Evolutionary conservation across 768 basidiomycete species (phyloP).

Genomic region (Lyophyllum semitale): DNA sequence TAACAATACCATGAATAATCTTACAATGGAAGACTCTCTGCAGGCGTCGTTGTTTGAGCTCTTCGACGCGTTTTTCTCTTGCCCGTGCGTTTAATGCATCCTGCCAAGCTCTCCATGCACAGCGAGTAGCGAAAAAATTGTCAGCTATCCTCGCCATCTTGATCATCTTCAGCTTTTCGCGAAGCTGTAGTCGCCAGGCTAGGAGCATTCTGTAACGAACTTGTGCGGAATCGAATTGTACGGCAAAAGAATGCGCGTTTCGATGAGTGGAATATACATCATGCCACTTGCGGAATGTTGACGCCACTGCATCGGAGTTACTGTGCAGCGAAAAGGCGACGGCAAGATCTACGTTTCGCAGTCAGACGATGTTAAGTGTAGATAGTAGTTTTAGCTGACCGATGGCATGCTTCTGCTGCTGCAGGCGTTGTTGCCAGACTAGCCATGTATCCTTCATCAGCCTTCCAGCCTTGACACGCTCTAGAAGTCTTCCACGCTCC

Average conservation of each 20-base stretch:
- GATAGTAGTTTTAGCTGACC: slow-evolving; percentile 33
- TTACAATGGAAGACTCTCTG: slow-evolving; percentile 19
- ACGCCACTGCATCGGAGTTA: slow-evolving; percentile 37
- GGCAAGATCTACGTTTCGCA: slow-evolving; percentile 42
- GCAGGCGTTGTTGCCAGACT: slow-evolving; percentile 51
- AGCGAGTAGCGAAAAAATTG: slow-evolving; percentile 50
- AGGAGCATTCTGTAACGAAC: slow-evolving; percentile 43
- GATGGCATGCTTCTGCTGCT: slow-evolving; percentile 40
- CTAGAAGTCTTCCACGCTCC: slow-evolving; percentile 60
- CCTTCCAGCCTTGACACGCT: slow-evolving; percentile 48
- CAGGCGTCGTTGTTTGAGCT: slow-evolving; percentile 41
- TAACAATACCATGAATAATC: neutral
- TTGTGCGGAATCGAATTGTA: slow-evolving; percentile 46
- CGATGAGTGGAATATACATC: slow-evolving; percentile 42
- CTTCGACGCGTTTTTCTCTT: slow-evolving; percentile 45
- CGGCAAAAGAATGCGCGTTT: slow-evolving; percentile 49
- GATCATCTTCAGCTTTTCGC: slow-evolving; percentile 46
- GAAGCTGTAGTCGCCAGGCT: slow-evolving; percentile 58
- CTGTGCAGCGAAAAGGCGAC: slow-evolving; percentile 49
- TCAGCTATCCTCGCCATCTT: slow-evolving; percentile 58
- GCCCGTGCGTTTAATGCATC: slow-evolving; percentile 43
- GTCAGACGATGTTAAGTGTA: neutral
- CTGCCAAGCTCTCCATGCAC: slow-evolving; percentile 51
- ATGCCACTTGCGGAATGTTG: slow-evolving; percentile 48
- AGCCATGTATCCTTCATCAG: slow-evolving; percentile 47